Base-by-base conservation (phyloP, 176 grass and related monocot genomes). In the Aegilops speltoides region DNA sequence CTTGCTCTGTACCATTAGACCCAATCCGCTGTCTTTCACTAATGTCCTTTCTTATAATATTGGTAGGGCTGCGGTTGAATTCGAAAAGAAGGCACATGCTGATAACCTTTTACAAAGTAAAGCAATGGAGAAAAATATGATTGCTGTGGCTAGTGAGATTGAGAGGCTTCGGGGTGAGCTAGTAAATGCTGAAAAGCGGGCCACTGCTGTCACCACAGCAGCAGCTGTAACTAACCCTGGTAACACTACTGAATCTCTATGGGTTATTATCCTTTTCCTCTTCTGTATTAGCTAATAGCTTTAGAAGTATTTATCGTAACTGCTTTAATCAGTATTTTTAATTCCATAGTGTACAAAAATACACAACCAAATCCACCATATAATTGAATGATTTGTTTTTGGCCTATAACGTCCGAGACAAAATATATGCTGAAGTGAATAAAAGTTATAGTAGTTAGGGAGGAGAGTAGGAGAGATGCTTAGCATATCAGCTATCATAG, bases 61-160 rank as follows among this genome's bases (percentile, higher is more conserved):
- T 79, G 67, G 50, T 90, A 98, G 97, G 78, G 89, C 94, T 52
- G 97, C 97, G 0, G 89, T 99, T 56, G 97, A 96, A 33, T 99
- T 96, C 64, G 97, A 99, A 90, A 99, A 99, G 85, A 99, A 96
- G 82, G 90, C 88, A 11, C 97, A 94, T 91, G 83, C 94, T 67
- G 97, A 99, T 81, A 99, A 99, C 76, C 81, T 93, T 46, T 90
- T 83, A 77, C 90, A 96, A 78, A 96, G 94, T 86, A 95, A 89
- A 84, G 62, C 83, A 63, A 99, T 99, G 97, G 92, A 99, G 79
- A 85, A 67, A 68, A 90, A 84, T 72, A 93, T 99, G 97, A 83
- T 93, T 23, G 81, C 82, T 7, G 89, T 96, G 85, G 90, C 87
- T 76, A 88, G 88, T 86, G 97, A 99, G 70, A 86, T 99, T 62